These are phyloP conservation scores for Backusella mclennaniae DNA, from an alignment of 192 early-diverging fungal species.

Conservation along the genomic window DNA sequence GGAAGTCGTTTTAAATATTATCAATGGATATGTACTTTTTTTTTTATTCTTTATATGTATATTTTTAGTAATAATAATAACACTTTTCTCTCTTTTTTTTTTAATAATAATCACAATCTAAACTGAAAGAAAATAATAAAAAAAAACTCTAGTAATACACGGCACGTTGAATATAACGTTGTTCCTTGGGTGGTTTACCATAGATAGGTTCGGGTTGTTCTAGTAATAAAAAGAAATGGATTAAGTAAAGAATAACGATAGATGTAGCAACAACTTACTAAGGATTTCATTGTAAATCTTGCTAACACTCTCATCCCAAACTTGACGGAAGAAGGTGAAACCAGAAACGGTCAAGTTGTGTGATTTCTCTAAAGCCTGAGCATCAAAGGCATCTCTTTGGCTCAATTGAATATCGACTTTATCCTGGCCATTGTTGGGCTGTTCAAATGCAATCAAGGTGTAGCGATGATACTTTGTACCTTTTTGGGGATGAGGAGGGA, in stretches of 20 bases:
- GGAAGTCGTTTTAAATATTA: too few relatives aligned
- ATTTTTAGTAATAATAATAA: too few relatives aligned
- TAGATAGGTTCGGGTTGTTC: slow-evolving; percentile 47
- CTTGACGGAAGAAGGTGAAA: slow-evolving; percentile 54
- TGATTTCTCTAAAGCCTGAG: slow-evolving; percentile 34
- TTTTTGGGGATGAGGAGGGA: slow-evolving; percentile 75
- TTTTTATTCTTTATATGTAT: too few relatives aligned
- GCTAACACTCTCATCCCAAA: slow-evolving; percentile 52
- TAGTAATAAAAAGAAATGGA: neutral
- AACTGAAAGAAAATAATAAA: neutral
- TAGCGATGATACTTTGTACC: slow-evolving; percentile 78
- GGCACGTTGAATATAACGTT: slow-evolving; percentile 45
- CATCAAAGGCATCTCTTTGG: slow-evolving; percentile 26
- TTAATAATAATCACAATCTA: neutral
- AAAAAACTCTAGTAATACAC: slow-evolving; percentile 23
- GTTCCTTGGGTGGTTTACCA: slow-evolving; percentile 49
- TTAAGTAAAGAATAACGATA: neutral
- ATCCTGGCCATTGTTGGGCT: slow-evolving; percentile 51
- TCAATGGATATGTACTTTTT: too few relatives aligned
- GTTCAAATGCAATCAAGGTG: slow-evolving; percentile 63
- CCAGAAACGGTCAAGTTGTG: slow-evolving; percentile 46
- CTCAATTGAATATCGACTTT: slow-evolving; percentile 43
- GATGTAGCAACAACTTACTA: slow-evolving; percentile 12
- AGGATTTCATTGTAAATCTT: slow-evolving; percentile 52
- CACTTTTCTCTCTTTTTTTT: neutral